These are phyloP conservation scores for Akebia trifoliata DNA, from an alignment of 164 flowering plant species.

Conservation along the genomic window DNA sequence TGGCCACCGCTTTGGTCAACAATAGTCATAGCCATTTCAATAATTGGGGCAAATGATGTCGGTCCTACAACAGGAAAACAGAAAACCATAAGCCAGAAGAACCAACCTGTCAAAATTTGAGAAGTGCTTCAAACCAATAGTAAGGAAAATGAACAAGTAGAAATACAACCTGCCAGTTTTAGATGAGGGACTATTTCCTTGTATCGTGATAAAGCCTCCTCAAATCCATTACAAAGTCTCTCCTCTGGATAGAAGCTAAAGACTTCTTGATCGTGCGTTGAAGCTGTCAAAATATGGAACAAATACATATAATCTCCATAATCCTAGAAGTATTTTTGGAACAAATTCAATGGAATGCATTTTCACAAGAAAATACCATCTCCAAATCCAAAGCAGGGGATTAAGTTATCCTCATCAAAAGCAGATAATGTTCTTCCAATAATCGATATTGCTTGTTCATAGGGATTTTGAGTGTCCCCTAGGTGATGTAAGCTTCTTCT, in stretches of 20 bases:
- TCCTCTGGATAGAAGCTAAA: constrained; percentile 84
- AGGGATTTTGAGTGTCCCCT: constrained; percentile 45
- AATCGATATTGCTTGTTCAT: constrained; percentile 50
- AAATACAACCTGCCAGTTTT: constrained; percentile 62
- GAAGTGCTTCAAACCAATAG: not conserved
- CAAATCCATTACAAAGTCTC: constrained; percentile 78
- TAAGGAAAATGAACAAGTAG: not conserved
- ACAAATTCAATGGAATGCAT: not conserved
- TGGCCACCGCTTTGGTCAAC: constrained; percentile 91
- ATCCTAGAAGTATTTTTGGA: not conserved
- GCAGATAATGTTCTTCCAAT: constrained; percentile 46
- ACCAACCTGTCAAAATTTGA: not conserved
- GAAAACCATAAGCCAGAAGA: not conserved
- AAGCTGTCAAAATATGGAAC: constrained; percentile 45
- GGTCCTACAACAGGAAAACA: constrained; percentile 56
- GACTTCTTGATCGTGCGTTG: constrained; percentile 87
- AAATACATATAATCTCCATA: constrained; percentile 4
- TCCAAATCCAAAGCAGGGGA: constrained; percentile 59
- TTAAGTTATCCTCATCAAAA: constrained; percentile 53
- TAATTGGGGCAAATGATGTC: constrained; percentile 90
- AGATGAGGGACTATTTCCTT: constrained; percentile 77
- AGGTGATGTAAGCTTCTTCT: constrained; percentile 58
- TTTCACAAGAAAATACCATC: constrained; percentile 34
- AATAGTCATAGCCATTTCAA: constrained; percentile 81
- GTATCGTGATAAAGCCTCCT: constrained; percentile 68